Conservation (phyloP, 345 rosid species). For the Acer negundo region DNA sequence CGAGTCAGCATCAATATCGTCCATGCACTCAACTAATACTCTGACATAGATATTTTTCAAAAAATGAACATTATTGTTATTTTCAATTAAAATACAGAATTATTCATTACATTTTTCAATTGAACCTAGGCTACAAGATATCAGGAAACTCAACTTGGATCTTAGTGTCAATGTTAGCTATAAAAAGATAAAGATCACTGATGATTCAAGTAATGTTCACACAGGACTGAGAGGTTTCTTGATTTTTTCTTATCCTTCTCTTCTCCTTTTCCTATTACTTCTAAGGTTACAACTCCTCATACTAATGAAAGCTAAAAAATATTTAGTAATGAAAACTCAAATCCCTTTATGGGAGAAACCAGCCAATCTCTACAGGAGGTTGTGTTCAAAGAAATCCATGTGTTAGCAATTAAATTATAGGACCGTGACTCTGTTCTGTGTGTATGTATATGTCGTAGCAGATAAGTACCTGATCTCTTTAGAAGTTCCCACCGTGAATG, state of each 20-base stretch:
- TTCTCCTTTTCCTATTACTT: neutral
- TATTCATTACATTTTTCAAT: neutral
- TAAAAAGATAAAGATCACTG: neutral
- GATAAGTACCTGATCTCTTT: conserved; percentile 52
- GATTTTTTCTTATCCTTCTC: neutral
- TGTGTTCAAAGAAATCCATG: neutral
- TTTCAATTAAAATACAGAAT: neutral
- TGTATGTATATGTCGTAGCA: neutral
- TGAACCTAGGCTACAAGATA: neutral
- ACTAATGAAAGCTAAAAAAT: no score
- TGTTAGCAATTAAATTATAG: neutral
- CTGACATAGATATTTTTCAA: conserved; percentile 35
- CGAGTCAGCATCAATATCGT: conserved; percentile 79
- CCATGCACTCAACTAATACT: conserved; percentile 83
- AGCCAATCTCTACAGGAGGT: neutral
- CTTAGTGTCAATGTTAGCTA: neutral
- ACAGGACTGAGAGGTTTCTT: neutral
- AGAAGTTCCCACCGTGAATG: conserved; percentile 61
- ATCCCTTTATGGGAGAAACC: neutral
- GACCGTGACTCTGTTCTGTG: neutral
- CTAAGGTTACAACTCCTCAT: neutral
- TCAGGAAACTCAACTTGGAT: neutral
- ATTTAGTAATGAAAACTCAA: neutral
- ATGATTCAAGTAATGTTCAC: conserved; percentile 1
- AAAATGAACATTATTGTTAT: neutral